A percentile compares a stretch with the other conserved stretches of the same genome.
phyloP scores from a whole-genome alignment of 768 basidiomycete species.

The Suillus subalutaceus region DNA sequence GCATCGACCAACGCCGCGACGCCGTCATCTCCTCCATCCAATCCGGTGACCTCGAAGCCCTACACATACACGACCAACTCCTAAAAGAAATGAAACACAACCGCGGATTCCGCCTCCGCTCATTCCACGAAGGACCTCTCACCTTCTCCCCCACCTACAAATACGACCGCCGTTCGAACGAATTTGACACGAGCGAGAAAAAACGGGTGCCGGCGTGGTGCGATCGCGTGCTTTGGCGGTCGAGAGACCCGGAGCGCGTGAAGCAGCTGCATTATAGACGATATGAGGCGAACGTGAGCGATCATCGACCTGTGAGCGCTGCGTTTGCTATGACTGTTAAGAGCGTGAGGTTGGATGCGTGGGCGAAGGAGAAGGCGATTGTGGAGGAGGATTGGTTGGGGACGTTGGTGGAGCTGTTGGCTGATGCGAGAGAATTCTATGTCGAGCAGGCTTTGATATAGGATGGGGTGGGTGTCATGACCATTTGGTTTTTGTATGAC shows the following conservation, averaged over 20 bases:
- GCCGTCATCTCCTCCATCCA: constrained; percentile 72
- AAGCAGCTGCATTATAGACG: constrained; percentile 71
- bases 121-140: constrained; percentile 82
- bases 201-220: constrained; percentile 94
- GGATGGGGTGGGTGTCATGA: constrained; percentile 3
- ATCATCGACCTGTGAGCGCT: constrained; percentile 88
- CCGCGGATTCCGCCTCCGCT: constrained; percentile 82
- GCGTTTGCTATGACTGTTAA: constrained; percentile 78
- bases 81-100: constrained; percentile 87
- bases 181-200: constrained; percentile 91
- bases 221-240: constrained; percentile 86
- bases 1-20: constrained; percentile 92
- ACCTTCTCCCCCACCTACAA: constrained; percentile 93
- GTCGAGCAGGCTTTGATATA: constrained; percentile 33
- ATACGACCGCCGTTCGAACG: constrained; percentile 77
- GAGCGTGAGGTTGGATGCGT: constrained; percentile 59
- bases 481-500: not conserved
- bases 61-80: constrained; percentile 85
- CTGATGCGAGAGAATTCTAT: constrained; percentile 37
- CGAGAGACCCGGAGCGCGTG: constrained; percentile 59
- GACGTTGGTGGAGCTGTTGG: constrained; percentile 34
- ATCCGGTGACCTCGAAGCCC: constrained; percentile 61
- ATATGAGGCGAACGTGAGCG: constrained; percentile 87
- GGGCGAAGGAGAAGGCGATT: constrained; percentile 57
- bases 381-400: constrained; percentile 58